Evolutionary conservation across 2,329 filamentous ascomycete genomes (phyloP).

Genomic region (Scytalidium lignicola): DNA sequence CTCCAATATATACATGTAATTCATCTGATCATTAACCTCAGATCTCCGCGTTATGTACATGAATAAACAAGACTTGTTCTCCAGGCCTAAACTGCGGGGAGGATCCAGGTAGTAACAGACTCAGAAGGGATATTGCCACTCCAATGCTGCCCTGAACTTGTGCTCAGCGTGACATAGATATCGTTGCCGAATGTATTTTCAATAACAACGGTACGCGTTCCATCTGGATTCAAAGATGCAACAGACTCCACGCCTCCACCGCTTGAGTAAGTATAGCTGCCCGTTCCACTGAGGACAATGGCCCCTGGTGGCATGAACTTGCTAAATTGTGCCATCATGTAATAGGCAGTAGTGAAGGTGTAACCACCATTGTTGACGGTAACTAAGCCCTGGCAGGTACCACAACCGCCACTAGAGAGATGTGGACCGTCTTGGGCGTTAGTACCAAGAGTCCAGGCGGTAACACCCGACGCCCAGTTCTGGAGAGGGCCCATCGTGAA

Average conservation of each 20-base stretch:
- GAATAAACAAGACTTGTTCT: not conserved
- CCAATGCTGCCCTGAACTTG: conserved; percentile 33
- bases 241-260: conserved; percentile 39
- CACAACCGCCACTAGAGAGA: conserved; percentile 35
- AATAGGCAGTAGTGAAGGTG: conserved; percentile 43
- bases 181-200: conserved; percentile 31
- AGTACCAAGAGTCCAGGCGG: conserved; percentile 41
- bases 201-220: conserved; percentile 38
- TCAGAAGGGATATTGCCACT: conserved; percentile 31
- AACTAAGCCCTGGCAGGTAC: conserved; percentile 45
- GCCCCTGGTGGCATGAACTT: conserved; percentile 42
- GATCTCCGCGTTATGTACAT: too few relatives aligned
- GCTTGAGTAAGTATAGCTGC: conserved; percentile 38
- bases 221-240: conserved; percentile 42
- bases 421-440: conserved; percentile 38
- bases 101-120: conserved; percentile 36
- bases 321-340: conserved; percentile 48
- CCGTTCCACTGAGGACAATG: conserved; percentile 35
- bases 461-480: conserved; percentile 40
- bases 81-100: conserved; percentile 18
- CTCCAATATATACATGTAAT: too few relatives aligned
- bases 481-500: conserved; percentile 46
- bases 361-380: conserved; percentile 47
- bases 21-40: too few relatives aligned
- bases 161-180: conserved; percentile 34